Percentiles rank a stretch among this genome's conserved stretches.
Evolutionary conservation across 345 rosid species (phyloP).

Genomic region (Brassica cretica): DNA sequence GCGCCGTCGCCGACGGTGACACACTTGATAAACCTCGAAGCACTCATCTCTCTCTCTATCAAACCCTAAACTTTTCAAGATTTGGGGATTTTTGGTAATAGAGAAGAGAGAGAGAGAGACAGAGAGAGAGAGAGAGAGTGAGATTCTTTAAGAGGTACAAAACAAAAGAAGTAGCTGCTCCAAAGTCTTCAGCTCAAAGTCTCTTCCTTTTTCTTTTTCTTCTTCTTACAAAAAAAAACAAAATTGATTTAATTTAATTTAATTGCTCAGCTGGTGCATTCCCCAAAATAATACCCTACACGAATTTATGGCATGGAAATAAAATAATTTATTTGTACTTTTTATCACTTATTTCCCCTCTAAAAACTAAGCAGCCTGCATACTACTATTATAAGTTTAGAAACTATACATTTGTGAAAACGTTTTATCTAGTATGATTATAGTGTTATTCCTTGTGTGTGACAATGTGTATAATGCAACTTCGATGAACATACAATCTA

Average conservation of each 20-base stretch:
- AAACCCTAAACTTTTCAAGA: slow-evolving; percentile 24
- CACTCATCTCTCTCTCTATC: slow-evolving; percentile 49
- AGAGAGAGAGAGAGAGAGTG: neutral
- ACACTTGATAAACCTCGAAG: slow-evolving; percentile 72
- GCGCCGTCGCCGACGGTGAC: slow-evolving; percentile 81
- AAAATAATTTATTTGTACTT: neutral
- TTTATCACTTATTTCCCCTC: neutral
- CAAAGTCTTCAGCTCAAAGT: neutral
- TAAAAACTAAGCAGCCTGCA: neutral
- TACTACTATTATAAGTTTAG: no score
- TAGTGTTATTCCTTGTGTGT: no score
- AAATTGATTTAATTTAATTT: neutral
- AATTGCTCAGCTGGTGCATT: slow-evolving; percentile 4
- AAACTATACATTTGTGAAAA: neutral
- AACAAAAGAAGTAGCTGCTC: slow-evolving; percentile 26
- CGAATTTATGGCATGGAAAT: slow-evolving; percentile 25
- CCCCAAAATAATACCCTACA: slow-evolving; percentile 27
- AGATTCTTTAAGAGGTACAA: slow-evolving; percentile 24
- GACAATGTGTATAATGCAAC: neutral
- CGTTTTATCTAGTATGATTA: no score
- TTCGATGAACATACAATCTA: neutral
- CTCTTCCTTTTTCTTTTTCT: neutral
- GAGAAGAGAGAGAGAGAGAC: neutral
- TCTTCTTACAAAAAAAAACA: neutral
- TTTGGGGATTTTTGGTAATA: slow-evolving; percentile 21